A percentile compares a stretch with the other conserved stretches of the same genome.
Conservation (phyloP, 805 yeast genomes). For the Candida montana region DNA sequence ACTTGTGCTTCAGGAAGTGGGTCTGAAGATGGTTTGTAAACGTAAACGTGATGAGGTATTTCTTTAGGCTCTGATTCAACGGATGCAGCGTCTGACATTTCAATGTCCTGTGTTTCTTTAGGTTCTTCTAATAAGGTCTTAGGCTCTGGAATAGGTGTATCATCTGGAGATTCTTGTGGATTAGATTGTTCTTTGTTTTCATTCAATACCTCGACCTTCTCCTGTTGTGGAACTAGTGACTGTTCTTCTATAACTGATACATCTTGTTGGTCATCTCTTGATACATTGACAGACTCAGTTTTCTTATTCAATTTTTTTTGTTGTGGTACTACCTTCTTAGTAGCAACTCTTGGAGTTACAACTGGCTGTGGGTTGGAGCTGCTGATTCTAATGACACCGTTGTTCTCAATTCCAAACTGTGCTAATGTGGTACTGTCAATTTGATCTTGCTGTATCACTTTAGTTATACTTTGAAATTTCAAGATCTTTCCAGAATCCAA, state of each 20-base stretch:
- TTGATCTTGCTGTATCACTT: conserved; percentile 12
- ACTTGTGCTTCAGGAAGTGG: conserved; percentile 20
- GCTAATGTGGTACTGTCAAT: conserved; percentile 9
- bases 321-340: too few species aligned
- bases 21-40: conserved; percentile 15
- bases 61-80: conserved; percentile 6
- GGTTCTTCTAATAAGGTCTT: too few species aligned
- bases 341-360: neutral
- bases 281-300: too few species aligned
- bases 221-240: too few species aligned
- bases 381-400: conserved; percentile 23
- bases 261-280: too few species aligned
- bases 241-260: too few species aligned
- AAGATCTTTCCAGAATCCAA: conserved; percentile 13
- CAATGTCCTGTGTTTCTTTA: neutral
- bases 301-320: too few species aligned
- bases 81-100: neutral
- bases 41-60: conserved; percentile 21
- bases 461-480: conserved; percentile 19
- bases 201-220: too few species aligned
- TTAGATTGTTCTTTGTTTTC: too few species aligned
- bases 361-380: conserved; percentile 5
- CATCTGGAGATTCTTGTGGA: too few species aligned
- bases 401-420: conserved; percentile 21
- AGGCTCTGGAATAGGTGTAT: too few species aligned